Base-by-base conservation (phyloP, 768 basidiomycete genomes). In the Leccinum truebloodii region DNA sequence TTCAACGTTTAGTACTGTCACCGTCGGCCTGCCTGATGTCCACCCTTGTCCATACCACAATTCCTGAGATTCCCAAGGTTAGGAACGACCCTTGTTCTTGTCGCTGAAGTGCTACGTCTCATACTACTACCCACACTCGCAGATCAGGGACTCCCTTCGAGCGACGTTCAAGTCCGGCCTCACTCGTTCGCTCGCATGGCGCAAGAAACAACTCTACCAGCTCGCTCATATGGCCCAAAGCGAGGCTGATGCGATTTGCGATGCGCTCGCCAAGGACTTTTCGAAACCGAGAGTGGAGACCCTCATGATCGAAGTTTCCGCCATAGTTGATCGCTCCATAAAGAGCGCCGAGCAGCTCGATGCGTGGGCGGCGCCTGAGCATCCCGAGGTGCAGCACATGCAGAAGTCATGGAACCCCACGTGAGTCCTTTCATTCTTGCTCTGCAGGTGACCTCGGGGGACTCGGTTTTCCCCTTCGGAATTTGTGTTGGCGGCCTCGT, bases 141-240 rank as follows among this genome's bases (percentile, higher is more conserved):
- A 79, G 78, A 75, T 77, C 59, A 69, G 76, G 62, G 73, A 71
- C 12, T 39, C 65, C 1, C 68, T 89, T 6, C 74, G 71, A 6
- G 68, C 73, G 35, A 82, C 81, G 6, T 90, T 89, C 73, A 71
- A 71, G n/a, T 64, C 77, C 0, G 83, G 85, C 3, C 64, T 75
- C 41, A 81, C 85, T 0, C 78, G 76, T n/a, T 74, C 84, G 3
- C 65, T 90, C 41, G 71, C 73, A 60, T 91, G 83, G 80, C 81
- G 90, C 16, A 81, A 82, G 57, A 78, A 82, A 51, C 90, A 92
- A 63, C 79, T 92, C 48, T 76, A 78, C 49, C 85, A 86, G 63
- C 78, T 91, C 34, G 86, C 83, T 26, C 82, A 79, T 24, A 73
- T 89, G 73, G 72, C 80, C 24, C 83, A 89, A 64, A 84, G 89